Evolutionary conservation across 1,139 yeast genomes (phyloP), one percentile per base, ranked within the genome.

Genomic region (Kazachstania sp.): DNA sequence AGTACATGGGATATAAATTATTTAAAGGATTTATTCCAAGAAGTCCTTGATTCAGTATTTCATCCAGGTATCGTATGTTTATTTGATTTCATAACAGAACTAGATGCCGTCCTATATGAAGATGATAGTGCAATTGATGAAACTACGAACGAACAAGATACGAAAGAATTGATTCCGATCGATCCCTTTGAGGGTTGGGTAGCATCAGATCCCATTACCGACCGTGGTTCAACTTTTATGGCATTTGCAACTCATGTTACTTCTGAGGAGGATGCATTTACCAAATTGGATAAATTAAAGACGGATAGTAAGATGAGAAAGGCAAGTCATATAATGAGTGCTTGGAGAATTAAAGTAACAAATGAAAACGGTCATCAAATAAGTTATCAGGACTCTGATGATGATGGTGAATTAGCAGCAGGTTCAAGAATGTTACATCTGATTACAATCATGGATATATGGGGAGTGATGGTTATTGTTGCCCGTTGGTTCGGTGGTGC

Each of bases 321-420:
- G 52, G 83, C 97, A 0, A 65, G 78, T 0, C 97, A 92, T 65
- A 82, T 84, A 54, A 90, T 92, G 78, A 78, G 81, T 26, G 90
- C 95, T 0, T 90, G 92, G 83, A 70, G 97, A 52, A 83, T 90
- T 2, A 72, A 72, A 51, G 56, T 56, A 26, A 66, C 64, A 12
- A 46, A 43, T 26, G 37, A 19, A 2, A 46, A 49, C 26, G 47
- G 42, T 4, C 49, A 51, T 20, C 55, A 53, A n/a, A 74, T 80
- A 0, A 72, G 75, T 41, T 75, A 72, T 49, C 92, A 86, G 57
- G 97, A 92, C 59, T 87, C 86, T 59, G 97, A 92, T 59, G 98
- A 94, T 62, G 98, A 92, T 62, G 98, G 98, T 4, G 99, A 92
- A 61, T 76, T 95, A 0, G 98, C 97, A 0, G 96, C 98, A 0